Evolutionary conservation across 148 eudicot species (phyloP).

Genomic region (Rhododendron simsii): DNA sequence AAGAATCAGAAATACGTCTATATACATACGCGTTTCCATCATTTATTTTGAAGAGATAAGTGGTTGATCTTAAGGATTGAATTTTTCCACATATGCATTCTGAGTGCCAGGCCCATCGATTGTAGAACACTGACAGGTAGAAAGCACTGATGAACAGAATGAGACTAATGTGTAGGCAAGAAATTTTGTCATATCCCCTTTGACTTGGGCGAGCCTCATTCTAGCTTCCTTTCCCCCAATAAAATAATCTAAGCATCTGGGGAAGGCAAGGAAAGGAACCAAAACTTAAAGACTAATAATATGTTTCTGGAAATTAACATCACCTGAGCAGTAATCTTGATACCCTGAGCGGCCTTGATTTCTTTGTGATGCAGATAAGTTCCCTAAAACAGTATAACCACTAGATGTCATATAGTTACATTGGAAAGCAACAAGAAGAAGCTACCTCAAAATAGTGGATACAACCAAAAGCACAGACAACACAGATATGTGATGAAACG

Average conservation of each 20-base stretch:
- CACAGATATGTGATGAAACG: background rate
- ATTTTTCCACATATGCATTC: background rate
- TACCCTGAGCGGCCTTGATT: conserved; percentile 97
- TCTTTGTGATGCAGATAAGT: conserved; percentile 83
- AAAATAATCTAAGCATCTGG: background rate
- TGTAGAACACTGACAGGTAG: background rate
- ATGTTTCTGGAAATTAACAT: background rate
- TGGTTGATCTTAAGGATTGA: background rate
- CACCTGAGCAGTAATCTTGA: conserved; percentile 97
- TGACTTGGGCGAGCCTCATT: background rate
- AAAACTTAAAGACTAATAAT: background rate
- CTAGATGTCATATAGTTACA: background rate
- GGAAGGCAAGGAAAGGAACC: background rate
- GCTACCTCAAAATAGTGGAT: background rate
- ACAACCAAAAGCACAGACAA: background rate
- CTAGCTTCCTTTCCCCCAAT: background rate
- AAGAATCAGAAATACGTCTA: background rate
- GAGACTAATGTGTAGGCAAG: background rate
- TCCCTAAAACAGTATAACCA: conserved; percentile 48
- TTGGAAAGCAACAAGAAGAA: background rate
- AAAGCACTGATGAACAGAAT: background rate
- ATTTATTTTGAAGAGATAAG: background rate
- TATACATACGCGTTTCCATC: background rate
- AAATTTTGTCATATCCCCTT: background rate
- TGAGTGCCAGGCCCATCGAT: no score